A percentile compares a stretch with the other conserved stretches of the same genome.
Evolutionary conservation across 306 rosid genomes (phyloP).

Genomic region (Parietaria judaica): DNA sequence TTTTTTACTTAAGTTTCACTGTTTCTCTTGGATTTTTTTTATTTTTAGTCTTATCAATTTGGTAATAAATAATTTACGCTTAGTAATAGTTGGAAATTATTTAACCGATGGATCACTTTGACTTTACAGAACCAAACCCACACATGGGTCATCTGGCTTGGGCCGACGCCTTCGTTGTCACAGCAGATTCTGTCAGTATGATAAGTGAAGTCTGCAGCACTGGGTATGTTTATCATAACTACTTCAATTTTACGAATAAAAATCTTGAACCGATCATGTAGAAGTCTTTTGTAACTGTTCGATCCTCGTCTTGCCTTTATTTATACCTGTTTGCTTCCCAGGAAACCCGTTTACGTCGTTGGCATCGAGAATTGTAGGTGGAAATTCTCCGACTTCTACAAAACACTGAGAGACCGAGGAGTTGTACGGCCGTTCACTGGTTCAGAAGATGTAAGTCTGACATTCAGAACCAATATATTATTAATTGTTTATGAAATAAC

Average conservation of each 20-base stretch:
- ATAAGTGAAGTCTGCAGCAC: conserved; percentile 97
- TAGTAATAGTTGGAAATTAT: background rate
- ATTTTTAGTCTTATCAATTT: too few relatives aligned
- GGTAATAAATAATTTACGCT: too few relatives aligned
- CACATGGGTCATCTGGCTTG: conserved; percentile 93
- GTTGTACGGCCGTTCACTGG: conserved; percentile 83
- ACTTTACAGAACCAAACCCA: conserved; percentile 61
- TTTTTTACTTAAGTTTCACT: too few relatives aligned
- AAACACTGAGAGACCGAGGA: conserved; percentile 62
- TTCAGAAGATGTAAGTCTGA: conserved; percentile 73
- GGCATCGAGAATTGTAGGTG: conserved; percentile 83
- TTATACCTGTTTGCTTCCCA: conserved; percentile 10
- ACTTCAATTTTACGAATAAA: conserved; percentile 2
- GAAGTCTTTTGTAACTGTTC: background rate
- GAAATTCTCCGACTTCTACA: conserved; percentile 79
- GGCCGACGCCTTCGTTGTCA: conserved; percentile 87
- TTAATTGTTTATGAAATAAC: too few relatives aligned
- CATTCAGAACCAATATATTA: too few relatives aligned
- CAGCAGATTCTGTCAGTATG: conserved; percentile 91
- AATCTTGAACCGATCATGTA: background rate
- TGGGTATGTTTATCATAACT: conserved; percentile 49
- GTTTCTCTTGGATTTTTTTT: too few relatives aligned
- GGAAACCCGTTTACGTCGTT: conserved; percentile 79
- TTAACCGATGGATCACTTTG: conserved; percentile 2
- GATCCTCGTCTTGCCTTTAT: too few relatives aligned